Base-by-base conservation (phyloP, 148 eudicot genomes). In the Spergularia bocconei region DNA sequence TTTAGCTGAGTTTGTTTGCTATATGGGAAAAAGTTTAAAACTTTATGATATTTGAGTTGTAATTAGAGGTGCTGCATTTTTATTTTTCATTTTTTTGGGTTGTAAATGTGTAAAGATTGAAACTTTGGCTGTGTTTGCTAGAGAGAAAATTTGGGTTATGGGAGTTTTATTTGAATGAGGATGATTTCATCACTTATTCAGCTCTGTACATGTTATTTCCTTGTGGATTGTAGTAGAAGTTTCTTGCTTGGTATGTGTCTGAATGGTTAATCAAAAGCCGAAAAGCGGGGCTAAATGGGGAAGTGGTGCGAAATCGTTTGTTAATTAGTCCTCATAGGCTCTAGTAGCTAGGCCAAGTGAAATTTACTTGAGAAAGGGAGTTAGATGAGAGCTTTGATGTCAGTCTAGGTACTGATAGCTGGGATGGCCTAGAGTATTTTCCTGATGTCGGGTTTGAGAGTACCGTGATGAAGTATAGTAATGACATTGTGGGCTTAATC, bases 31-130 rank as follows among this genome's bases (percentile, higher is more conserved):
- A 36, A 61, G 67, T 39, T 73, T 71, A 59, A 15, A 25, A 75
- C 63, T 80, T 80, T 11, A 54, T 75, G 68, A 33, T 51, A 47
- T 65, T 48, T 62, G 74, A 55, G 75, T 23, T 73, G 15, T 41
- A 56, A 60, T 16, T 66, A 66, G 11, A 56, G 29, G 57, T 19
- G 65, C 5, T 71, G 63, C 50, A 50, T 48, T 61, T 50, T 29
- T 29, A 29, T 29, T 29, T 29, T 29, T 29, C 3, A 2, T 29
- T 29, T 2, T 29, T 29, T 65, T 72, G 58, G 54, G 47, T 5
- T 23, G 57, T 70, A 2, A 51, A 48, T 69, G 19, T 67, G 10
- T 59, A 51, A 50, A 7, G 47, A 60, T 13, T 59, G 11, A 68
- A 41, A n/a, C 48, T 14, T 16, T 25, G 33, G 13, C 7, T 53